A percentile compares a stretch with the other conserved stretches of the same genome.
These are phyloP conservation scores for Leccinum arenicola DNA, from an alignment of 768 basidiomycete species.

Conservation along the genomic window DNA sequence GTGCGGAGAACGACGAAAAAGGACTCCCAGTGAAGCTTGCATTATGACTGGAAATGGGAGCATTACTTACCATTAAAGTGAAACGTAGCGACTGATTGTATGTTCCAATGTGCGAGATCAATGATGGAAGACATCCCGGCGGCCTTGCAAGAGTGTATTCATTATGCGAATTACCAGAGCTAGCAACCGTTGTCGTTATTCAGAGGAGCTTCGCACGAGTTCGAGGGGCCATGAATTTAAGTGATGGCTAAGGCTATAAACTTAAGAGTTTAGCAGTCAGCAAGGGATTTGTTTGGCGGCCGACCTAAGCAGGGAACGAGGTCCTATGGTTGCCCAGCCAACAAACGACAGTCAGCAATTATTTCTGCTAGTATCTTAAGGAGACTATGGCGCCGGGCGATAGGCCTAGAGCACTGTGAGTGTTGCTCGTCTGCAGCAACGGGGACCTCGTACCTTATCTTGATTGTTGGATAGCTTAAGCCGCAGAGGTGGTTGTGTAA, in stretches of 20 bases:
- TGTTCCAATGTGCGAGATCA: background rate
- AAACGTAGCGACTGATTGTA: background rate
- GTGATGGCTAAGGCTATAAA: background rate
- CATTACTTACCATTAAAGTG: background rate
- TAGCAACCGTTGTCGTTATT: background rate
- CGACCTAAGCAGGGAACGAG: background rate
- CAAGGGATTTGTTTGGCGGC: background rate
- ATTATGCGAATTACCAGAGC: background rate
- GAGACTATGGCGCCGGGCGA: background rate
- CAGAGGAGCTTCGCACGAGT: background rate
- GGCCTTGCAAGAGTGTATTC: background rate
- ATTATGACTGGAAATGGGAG: background rate
- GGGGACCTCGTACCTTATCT: slow-evolving; percentile 2
- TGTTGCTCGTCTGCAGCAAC: slow-evolving; percentile 1
- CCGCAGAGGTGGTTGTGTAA: slow-evolving; percentile 1
- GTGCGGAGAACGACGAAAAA: background rate
- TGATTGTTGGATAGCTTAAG: background rate
- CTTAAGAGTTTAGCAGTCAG: background rate
- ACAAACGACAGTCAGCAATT: background rate
- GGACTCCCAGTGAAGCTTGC: background rate
- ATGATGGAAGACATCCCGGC: background rate
- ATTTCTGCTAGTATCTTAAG: slow-evolving; percentile 3
- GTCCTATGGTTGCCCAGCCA: background rate
- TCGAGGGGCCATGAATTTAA: background rate
- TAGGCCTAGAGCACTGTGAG: background rate